phyloP scores from a whole-genome alignment of 305 asterid species.

The Fraxinus velutina region DNA sequence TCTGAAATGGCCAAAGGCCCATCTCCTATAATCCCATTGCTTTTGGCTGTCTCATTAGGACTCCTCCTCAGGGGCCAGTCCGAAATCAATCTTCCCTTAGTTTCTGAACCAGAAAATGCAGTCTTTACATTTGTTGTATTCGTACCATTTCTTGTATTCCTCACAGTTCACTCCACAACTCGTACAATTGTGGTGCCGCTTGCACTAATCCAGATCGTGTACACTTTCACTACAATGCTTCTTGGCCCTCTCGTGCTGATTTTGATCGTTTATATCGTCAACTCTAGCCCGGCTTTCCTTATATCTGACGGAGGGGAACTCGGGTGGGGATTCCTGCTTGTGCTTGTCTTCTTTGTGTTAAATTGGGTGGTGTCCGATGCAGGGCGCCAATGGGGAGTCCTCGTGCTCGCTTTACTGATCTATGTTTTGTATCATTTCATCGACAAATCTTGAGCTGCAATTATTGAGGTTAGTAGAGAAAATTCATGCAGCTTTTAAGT shows the following conservation, averaged over 20 bases:
- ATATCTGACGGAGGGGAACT: conserved; percentile 40
- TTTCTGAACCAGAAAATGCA: conserved; percentile 42
- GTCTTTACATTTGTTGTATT: conserved; percentile 31
- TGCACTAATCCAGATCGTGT: conserved; percentile 34
- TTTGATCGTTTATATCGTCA: conserved; percentile 28
- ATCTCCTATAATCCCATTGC: conserved; percentile 63
- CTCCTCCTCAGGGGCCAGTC: conserved; percentile 49
- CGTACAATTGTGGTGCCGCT: conserved; percentile 46
- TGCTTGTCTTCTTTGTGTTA: conserved; percentile 27
- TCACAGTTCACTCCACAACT: conserved; percentile 31
- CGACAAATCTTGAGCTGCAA: neutral
- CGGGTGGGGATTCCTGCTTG: conserved; percentile 34
- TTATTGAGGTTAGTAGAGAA: no score
- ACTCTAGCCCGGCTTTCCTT: conserved; percentile 28
- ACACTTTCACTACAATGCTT: conserved; percentile 44
- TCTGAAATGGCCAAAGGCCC: conserved; percentile 48
- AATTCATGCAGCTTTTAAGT: no score
- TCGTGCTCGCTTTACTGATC: conserved; percentile 32
- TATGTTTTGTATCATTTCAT: conserved; percentile 23
- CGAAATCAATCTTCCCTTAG: conserved; percentile 28
- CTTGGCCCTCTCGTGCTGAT: conserved; percentile 59
- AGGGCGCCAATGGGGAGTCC: conserved; percentile 30
- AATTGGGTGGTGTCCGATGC: conserved; percentile 39
- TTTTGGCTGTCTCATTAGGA: conserved; percentile 51
- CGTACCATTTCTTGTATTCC: conserved; percentile 41